A percentile compares a stretch with the other conserved stretches of the same genome.
Evolutionary conservation across 2,329 filamentous ascomycete genomes (phyloP).

Genomic region (Microcyclosporella mali): DNA sequence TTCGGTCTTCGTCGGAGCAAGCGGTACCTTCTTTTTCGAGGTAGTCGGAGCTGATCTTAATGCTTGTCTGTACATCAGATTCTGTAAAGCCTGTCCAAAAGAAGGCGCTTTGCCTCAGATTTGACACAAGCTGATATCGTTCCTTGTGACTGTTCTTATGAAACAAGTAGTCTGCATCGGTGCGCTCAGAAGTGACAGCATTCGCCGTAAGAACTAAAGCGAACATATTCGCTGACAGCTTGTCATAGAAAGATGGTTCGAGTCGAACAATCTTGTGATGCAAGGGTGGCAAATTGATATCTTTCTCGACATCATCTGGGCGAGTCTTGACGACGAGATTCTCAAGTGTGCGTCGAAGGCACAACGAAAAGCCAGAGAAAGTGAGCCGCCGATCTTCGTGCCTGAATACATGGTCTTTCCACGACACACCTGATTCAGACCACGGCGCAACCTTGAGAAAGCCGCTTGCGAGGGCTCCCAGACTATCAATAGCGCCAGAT

Average conservation of each 20-base stretch:
- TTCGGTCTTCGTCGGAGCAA: conserved; percentile 56
- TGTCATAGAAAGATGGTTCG: conserved; percentile 79
- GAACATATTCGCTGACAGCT: conserved; percentile 75
- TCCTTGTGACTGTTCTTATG: conserved; percentile 65
- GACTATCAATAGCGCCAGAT: conserved; percentile 51
- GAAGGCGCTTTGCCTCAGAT: conserved; percentile 77
- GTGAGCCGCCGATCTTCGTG: conserved; percentile 49
- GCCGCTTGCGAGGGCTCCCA: conserved; percentile 56
- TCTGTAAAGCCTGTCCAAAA: conserved; percentile 73
- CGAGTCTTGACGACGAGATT: conserved; percentile 72
- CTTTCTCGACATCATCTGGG: conserved; percentile 59
- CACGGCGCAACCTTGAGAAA: conserved; percentile 76
- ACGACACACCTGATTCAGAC: conserved; percentile 62
- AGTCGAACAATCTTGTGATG: conserved; percentile 66
- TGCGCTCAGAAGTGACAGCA: conserved; percentile 77
- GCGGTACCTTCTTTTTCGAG: conserved; percentile 54
- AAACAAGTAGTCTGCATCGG: conserved; percentile 83
- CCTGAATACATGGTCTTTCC: conserved; percentile 63
- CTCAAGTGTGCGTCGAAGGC: conserved; percentile 64
- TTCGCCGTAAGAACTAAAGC: conserved; percentile 79
- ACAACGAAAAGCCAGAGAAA: conserved; percentile 55
- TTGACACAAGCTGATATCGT: conserved; percentile 64
- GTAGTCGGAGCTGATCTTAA: conserved; percentile 64
- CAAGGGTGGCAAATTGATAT: conserved; percentile 64
- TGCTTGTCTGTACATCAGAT: conserved; percentile 55